phyloP scores from a whole-genome alignment of 2,329 filamentous ascomycete genomes.

The Septoria petroselini region DNA sequence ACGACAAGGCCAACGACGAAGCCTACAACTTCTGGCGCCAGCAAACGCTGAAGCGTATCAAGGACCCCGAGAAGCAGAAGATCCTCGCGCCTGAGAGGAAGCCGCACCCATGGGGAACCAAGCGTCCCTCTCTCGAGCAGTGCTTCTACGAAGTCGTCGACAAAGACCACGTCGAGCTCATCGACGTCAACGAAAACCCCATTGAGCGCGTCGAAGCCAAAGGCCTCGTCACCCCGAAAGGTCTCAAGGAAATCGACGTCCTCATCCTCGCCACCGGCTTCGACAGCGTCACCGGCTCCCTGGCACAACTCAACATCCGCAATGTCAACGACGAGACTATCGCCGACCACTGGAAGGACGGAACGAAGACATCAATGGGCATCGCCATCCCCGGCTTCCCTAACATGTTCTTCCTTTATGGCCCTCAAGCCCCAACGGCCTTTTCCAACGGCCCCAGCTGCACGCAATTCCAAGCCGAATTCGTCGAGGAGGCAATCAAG shows the following conservation, averaged over 20 bases:
- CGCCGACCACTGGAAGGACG: slow-evolving; percentile 45
- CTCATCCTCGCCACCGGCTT: slow-evolving; percentile 48
- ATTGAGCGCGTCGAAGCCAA: slow-evolving; percentile 41
- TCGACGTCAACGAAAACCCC: slow-evolving; percentile 43
- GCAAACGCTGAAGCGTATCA: slow-evolving; percentile 48
- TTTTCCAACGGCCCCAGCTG: slow-evolving; percentile 49
- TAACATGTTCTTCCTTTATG: slow-evolving; percentile 47
- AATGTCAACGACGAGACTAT: slow-evolving; percentile 40
- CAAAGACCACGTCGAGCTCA: slow-evolving; percentile 41
- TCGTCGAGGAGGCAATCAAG: slow-evolving; percentile 45
- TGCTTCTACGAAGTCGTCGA: slow-evolving; percentile 46
- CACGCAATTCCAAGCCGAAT: slow-evolving; percentile 43
- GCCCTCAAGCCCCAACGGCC: slow-evolving; percentile 47
- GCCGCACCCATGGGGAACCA: slow-evolving; percentile 52
- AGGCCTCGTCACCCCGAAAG: slow-evolving; percentile 42
- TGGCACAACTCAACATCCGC: slow-evolving; percentile 39
- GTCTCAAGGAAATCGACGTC: slow-evolving; percentile 45
- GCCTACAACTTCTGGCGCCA: slow-evolving; percentile 40
- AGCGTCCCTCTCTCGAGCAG: slow-evolving; percentile 46
- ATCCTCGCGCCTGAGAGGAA: slow-evolving; percentile 53
- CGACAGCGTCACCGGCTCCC: slow-evolving; percentile 40
- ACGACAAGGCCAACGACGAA: slow-evolving; percentile 41
- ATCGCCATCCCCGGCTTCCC: slow-evolving; percentile 35
- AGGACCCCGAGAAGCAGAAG: slow-evolving; percentile 50
- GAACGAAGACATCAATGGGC: slow-evolving; percentile 44